These are phyloP conservation scores for Phytophthora sp. DNA, from an alignment of 352 stramenopile species.

Conservation along the genomic window DNA sequence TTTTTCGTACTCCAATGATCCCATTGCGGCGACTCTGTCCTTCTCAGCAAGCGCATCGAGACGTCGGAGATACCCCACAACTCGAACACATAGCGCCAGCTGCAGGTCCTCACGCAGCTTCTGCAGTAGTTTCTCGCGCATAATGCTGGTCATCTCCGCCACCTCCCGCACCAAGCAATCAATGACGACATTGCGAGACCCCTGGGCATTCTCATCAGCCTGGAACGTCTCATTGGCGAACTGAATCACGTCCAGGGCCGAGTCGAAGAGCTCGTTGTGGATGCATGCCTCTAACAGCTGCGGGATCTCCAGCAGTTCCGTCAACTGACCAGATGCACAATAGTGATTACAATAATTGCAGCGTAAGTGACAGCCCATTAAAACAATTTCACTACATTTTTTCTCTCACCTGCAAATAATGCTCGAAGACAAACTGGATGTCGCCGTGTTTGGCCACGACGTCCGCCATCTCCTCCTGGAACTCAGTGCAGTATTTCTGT, in stretches of 20 bases:
- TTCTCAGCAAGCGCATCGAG: slow-evolving; percentile 57
- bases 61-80: slow-evolving; percentile 81
- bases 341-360: slow-evolving; percentile 21
- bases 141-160: slow-evolving; percentile 58
- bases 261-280: slow-evolving; percentile 96
- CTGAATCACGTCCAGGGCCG: slow-evolving; percentile 95
- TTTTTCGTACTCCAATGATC: slow-evolving; percentile 70
- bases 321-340: slow-evolving; percentile 61
- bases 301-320: slow-evolving; percentile 98
- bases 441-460: slow-evolving; percentile 78
- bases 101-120: slow-evolving; percentile 85
- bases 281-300: slow-evolving; percentile 98
- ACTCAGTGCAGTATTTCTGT: slow-evolving; percentile 53
- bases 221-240: slow-evolving; percentile 88
- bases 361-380: not conserved
- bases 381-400: too few relatives aligned
- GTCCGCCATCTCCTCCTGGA: slow-evolving; percentile 59
- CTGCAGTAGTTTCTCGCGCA: slow-evolving; percentile 82
- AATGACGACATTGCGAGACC: slow-evolving; percentile 65
- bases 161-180: slow-evolving; percentile 72
- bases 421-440: slow-evolving; percentile 91
- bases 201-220: slow-evolving; percentile 27
- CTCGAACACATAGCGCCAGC: slow-evolving; percentile 78
- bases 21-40: slow-evolving; percentile 23
- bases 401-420: slow-evolving; percentile 79